phyloP scores from a whole-genome alignment of 495 filamentous ascomycete species.

The Podospora pseudopauciseta region DNA sequence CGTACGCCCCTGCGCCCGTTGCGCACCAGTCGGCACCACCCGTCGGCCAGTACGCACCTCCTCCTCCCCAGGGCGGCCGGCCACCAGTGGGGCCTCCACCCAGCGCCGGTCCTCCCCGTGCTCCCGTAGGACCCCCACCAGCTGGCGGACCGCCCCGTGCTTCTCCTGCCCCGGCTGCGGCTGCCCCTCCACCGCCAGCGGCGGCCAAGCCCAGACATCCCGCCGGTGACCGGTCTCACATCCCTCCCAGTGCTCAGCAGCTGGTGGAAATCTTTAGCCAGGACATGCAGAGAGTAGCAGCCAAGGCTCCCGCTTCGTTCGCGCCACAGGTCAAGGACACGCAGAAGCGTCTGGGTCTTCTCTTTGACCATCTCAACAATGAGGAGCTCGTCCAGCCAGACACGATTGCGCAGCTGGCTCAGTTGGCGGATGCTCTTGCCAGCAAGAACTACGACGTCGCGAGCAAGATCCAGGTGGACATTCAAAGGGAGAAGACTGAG shows the following conservation, averaged over 20 bases:
- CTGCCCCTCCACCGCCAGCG: conserved; percentile 36
- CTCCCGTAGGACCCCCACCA: conserved; percentile 39
- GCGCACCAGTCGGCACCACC: conserved; percentile 27
- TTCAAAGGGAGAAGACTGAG: conserved; percentile 75
- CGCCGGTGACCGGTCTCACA: conserved; percentile 86
- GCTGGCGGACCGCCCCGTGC: conserved; percentile 31
- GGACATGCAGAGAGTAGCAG: conserved; percentile 85
- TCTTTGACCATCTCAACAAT: conserved; percentile 97
- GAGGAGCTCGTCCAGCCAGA: conserved; percentile 80
- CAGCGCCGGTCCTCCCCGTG: conserved; percentile 47
- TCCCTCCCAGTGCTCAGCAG: conserved; percentile 68
- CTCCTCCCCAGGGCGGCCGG: conserved; percentile 29
- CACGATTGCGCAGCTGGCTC: conserved; percentile 61
- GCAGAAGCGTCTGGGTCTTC: conserved; percentile 81
- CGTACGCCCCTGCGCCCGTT: conserved; percentile 54
- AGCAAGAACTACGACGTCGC: conserved; percentile 74
- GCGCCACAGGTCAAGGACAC: conserved; percentile 85
- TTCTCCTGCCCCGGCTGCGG: conserved; percentile 38
- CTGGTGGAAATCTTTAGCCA: conserved; percentile 75
- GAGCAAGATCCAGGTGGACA: conserved; percentile 68
- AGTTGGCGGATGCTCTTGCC: conserved; percentile 65
- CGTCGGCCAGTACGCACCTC: conserved; percentile 33
- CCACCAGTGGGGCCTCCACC: conserved; percentile 40
- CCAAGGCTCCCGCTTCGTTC: conserved; percentile 75
- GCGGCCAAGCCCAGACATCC: conserved; percentile 61